Conservation (phyloP, 2,329 filamentous ascomycete species). For the Pseudocercospora vitis region DNA sequence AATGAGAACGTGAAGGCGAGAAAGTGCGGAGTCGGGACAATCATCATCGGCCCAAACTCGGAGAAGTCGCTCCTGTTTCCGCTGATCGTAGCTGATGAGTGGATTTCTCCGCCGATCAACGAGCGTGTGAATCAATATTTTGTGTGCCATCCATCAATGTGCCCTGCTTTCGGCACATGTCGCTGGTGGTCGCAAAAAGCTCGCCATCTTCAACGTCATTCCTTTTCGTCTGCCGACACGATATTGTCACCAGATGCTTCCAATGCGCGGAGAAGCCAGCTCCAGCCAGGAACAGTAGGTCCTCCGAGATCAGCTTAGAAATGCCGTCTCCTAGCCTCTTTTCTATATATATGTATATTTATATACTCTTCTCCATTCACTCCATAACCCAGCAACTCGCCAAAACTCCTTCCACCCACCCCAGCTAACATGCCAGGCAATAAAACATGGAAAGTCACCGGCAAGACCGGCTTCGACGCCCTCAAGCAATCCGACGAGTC, state of each 20-base stretch:
- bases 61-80: too few relatives aligned
- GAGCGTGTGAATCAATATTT: too few relatives aligned
- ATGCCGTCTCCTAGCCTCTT: conserved; percentile 1
- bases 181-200: too few relatives aligned
- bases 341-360: neutral
- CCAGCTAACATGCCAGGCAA: conserved; percentile 21
- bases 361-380: neutral
- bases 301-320: conserved; percentile 12
- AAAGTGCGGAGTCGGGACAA: too few relatives aligned
- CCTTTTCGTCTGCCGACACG: conserved; percentile 10
- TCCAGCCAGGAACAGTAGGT: conserved; percentile 14
- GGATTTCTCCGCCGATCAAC: too few relatives aligned
- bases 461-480: conserved; percentile 59
- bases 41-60: too few relatives aligned
- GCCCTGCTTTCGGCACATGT: too few relatives aligned
- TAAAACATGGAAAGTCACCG: conserved; percentile 55
- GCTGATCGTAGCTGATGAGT: too few relatives aligned
- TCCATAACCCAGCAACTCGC: neutral
- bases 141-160: too few relatives aligned
- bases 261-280: conserved; percentile 5
- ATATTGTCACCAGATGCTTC: conserved; percentile 9
- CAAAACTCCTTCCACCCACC: too few relatives aligned
- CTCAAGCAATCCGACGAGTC: conserved; percentile 57
- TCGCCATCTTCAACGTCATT: conserved; percentile 11
- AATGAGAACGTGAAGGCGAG: too few relatives aligned